A percentile compares a stretch with the other conserved stretches of the same genome.
Conservation (phyloP, 371 early-diverging fungal species). For the Rhizopus delemar region DNA sequence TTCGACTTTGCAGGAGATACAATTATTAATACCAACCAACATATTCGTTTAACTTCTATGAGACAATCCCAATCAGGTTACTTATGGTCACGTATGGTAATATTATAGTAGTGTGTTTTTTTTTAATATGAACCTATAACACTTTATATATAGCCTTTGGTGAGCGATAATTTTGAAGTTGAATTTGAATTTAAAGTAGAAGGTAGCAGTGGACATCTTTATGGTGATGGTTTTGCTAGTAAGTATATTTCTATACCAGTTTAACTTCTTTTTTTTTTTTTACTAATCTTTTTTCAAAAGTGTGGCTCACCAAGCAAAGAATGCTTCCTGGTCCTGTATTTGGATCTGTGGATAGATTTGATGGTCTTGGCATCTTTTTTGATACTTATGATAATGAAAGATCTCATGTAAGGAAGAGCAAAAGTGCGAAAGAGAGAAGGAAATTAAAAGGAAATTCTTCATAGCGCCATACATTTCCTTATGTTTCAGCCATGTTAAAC, state of each 20-base stretch:
- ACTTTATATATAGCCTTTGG: slow-evolving; percentile 56
- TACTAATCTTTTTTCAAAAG: slow-evolving; percentile 15
- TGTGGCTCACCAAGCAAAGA: slow-evolving; percentile 54
- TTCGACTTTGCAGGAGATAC: slow-evolving; percentile 73
- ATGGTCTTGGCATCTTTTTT: slow-evolving; percentile 93
- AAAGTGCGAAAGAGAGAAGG: background rate
- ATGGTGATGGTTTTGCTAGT: slow-evolving; percentile 96
- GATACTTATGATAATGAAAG: slow-evolving; percentile 93
- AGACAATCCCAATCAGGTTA: slow-evolving; percentile 79
- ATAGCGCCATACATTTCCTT: slow-evolving; percentile 60
- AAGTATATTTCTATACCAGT: slow-evolving; percentile 52
- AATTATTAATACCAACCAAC: slow-evolving; percentile 69
- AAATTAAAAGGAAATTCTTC: background rate
- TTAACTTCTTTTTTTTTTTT: background rate
- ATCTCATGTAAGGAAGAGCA: slow-evolving; percentile 60
- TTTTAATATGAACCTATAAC: background rate
- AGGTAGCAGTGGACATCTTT: slow-evolving; percentile 66
- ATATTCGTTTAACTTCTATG: slow-evolving; percentile 86
- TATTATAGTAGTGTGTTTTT: background rate
- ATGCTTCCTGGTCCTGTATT: slow-evolving; percentile 79
- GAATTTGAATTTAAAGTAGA: slow-evolving; percentile 92
- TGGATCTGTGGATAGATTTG: slow-evolving; percentile 85
- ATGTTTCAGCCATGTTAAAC: slow-evolving; percentile 89
- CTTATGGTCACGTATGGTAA: slow-evolving; percentile 81
- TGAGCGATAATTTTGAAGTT: slow-evolving; percentile 76